Evolutionary conservation across 2,329 filamentous ascomycete genomes (phyloP).

Genomic region (Tolypocladium album): DNA sequence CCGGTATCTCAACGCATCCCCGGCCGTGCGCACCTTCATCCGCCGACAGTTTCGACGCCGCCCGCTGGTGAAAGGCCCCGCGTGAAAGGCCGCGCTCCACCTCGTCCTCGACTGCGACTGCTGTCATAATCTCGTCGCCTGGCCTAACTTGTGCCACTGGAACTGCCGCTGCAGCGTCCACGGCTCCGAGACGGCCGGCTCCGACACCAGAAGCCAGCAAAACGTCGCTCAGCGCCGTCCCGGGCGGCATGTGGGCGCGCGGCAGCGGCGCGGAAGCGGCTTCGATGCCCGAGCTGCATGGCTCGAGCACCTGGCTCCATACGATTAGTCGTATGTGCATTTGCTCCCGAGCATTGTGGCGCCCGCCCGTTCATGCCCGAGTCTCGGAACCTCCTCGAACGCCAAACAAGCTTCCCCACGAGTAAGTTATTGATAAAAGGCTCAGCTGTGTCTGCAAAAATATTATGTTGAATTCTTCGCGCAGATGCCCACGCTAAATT

Average conservation of each 20-base stretch:
- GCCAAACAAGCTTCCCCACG: neutral
- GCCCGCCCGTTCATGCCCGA: neutral
- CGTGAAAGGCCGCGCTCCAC: no score
- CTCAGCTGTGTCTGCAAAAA: neutral
- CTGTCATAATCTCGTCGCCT: neutral
- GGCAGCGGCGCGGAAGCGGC: neutral
- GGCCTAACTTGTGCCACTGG: neutral
- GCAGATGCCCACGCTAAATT: neutral
- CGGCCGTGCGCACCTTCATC: neutral
- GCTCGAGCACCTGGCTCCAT: neutral
- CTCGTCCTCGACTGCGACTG: neutral
- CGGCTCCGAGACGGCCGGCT: neutral
- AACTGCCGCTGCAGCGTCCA: neutral
- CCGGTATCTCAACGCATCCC: neutral
- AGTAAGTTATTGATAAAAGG: no score
- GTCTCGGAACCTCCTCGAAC: neutral
- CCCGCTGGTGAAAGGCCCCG: no score
- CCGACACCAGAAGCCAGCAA: neutral
- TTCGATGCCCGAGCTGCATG: neutral
- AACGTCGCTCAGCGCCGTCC: neutral
- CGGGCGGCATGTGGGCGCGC: neutral
- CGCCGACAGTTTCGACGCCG: neutral
- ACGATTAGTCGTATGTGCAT: no score
- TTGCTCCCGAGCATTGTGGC: neutral
- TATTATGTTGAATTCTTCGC: neutral